Percentiles rank a stretch among this genome's conserved stretches.
Evolutionary conservation across 257 asterid species (phyloP).

Genomic region (Mitragyna speciosa): DNA sequence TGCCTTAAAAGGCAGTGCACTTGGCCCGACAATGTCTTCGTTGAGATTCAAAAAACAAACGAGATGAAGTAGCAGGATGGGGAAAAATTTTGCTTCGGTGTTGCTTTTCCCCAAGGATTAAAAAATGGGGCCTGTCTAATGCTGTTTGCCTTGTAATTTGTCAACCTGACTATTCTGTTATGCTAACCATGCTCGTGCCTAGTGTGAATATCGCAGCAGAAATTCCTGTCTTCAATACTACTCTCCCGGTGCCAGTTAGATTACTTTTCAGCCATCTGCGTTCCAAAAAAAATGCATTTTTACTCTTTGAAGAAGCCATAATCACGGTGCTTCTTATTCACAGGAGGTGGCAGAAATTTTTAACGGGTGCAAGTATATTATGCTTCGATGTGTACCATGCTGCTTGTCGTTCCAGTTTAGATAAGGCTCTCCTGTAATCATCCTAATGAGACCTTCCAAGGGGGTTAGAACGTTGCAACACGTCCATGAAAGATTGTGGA

Average conservation of each 20-base stretch:
- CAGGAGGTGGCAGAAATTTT: background rate
- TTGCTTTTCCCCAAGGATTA: background rate
- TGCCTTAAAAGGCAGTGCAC: slow-evolving; percentile 63
- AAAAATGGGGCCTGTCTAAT: background rate
- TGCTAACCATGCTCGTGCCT: background rate
- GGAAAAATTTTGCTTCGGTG: background rate
- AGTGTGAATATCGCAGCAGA: background rate
- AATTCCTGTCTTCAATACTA: background rate
- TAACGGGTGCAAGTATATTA: background rate
- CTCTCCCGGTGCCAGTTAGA: background rate
- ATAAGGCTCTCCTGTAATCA: background rate
- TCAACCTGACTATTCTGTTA: background rate
- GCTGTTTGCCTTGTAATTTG: background rate
- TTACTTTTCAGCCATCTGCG: background rate
- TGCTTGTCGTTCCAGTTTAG: background rate
- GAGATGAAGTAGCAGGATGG: slow-evolving; percentile 17
- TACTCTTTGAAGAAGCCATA: background rate
- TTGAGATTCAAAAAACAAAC: slow-evolving; percentile 59
- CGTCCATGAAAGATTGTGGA: background rate
- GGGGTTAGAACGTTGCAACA: background rate
- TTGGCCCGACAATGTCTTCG: slow-evolving; percentile 71
- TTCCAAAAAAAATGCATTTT: background rate
- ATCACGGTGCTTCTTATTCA: background rate
- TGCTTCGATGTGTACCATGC: background rate
- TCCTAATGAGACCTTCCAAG: background rate